A percentile compares a stretch with the other conserved stretches of the same genome.
phyloP scores from a whole-genome alignment of 768 basidiomycete genomes.

The Tephrocybe sp. region DNA sequence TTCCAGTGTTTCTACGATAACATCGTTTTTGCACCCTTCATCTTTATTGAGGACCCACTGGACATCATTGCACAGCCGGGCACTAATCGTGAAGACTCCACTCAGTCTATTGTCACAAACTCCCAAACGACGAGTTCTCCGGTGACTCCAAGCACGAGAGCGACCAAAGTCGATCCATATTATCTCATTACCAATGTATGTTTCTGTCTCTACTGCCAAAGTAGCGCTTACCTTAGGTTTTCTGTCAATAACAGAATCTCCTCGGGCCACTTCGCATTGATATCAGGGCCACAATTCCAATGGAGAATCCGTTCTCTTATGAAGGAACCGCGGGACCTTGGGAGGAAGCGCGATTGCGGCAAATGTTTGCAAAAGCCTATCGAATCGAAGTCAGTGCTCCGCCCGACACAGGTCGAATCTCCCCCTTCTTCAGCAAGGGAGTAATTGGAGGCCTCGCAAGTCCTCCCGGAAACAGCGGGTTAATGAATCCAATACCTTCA shows the following conservation, averaged over 20 bases:
- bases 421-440: slow-evolving; percentile 36
- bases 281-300: slow-evolving; percentile 56
- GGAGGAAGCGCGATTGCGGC: slow-evolving; percentile 66
- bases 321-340: slow-evolving; percentile 66
- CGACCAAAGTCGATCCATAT: slow-evolving; percentile 85
- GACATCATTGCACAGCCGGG: slow-evolving; percentile 64
- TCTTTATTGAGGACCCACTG: slow-evolving; percentile 90
- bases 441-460: slow-evolving; percentile 31
- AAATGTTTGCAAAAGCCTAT: slow-evolving; percentile 60
- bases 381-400: slow-evolving; percentile 54
- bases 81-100: slow-evolving; percentile 41
- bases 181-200: slow-evolving; percentile 80
- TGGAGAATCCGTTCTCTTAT: slow-evolving; percentile 64
- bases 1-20: slow-evolving; percentile 93
- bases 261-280: slow-evolving; percentile 70
- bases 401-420: slow-evolving; percentile 33
- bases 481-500: slow-evolving; percentile 17
- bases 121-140: slow-evolving; percentile 17
- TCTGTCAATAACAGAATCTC: slow-evolving; percentile 40
- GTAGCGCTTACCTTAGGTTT: background rate
- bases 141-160: slow-evolving; percentile 41
- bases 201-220: background rate
- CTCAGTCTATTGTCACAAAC: slow-evolving; percentile 1
- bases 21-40: slow-evolving; percentile 93
- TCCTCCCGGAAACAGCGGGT: slow-evolving; percentile 24